phyloP scores from a whole-genome alignment of 2,329 filamentous ascomycete genomes.

The Colletotrichum orchidophilum region DNA sequence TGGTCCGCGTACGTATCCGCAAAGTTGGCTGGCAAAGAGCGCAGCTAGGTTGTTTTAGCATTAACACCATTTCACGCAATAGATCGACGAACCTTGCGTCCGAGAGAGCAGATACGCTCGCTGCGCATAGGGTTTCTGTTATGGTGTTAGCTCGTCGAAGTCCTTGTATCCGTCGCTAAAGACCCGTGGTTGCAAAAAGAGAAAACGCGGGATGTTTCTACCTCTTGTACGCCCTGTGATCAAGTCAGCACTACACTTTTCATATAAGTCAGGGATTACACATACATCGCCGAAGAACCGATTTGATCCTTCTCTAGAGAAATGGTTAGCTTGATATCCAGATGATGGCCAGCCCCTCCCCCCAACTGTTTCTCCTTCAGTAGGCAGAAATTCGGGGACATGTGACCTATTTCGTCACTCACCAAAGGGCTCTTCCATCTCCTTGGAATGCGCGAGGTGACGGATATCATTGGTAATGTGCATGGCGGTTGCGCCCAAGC shows the following conservation, averaged over 20 bases:
- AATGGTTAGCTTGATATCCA: neutral
- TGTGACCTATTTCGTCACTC: neutral
- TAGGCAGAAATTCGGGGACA: neutral
- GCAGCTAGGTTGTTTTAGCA: conserved; percentile 34
- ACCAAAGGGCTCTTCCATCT: conserved; percentile 83
- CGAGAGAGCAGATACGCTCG: conserved; percentile 53
- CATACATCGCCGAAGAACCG: conserved; percentile 44
- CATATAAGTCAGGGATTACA: neutral
- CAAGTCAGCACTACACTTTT: neutral
- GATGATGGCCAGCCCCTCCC: neutral
- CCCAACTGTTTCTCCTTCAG: too few species aligned
- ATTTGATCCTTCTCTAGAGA: conserved; percentile 74
- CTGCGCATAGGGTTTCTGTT: conserved; percentile 52
- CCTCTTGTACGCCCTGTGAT: conserved; percentile 51
- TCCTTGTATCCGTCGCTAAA: neutral
- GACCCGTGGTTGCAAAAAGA: conserved; percentile 15
- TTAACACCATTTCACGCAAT: conserved; percentile 35
- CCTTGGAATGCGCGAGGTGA: conserved; percentile 79
- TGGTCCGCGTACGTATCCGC: conserved; percentile 34
- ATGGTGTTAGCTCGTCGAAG: neutral
- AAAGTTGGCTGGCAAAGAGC: conserved; percentile 48
- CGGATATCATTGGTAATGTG: conserved; percentile 80
- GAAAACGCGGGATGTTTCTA: conserved; percentile 41
- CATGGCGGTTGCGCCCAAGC: conserved; percentile 78
- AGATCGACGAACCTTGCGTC: conserved; percentile 28